Conservation (phyloP, 495 filamentous ascomycete genomes). For the Penicillium manginii region DNA sequence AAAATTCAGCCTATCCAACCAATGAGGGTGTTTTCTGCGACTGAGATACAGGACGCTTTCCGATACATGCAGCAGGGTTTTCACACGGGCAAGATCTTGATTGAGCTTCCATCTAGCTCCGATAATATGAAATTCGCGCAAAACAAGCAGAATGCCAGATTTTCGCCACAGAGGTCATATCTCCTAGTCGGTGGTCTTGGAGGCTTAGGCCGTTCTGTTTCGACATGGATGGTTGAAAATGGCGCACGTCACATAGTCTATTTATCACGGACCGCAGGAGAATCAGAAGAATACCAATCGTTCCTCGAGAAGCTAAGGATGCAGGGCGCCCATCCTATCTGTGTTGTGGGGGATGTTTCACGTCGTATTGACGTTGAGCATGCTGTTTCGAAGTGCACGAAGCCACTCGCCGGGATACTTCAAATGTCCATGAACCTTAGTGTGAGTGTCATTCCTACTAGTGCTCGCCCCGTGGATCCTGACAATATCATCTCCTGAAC, state of each 20-base stretch:
- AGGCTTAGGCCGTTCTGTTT: slow-evolving; percentile 60
- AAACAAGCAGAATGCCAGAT: background rate
- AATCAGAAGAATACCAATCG: background rate
- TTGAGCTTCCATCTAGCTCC: slow-evolving; percentile 17
- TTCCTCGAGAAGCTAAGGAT: slow-evolving; percentile 7
- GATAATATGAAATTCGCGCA: background rate
- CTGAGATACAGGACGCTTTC: slow-evolving; percentile 27
- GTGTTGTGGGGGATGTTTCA: background rate
- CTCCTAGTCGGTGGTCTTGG: slow-evolving; percentile 55
- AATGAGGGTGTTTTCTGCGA: slow-evolving; percentile 25
- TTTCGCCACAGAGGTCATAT: slow-evolving; percentile 19
- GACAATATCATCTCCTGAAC: background rate
- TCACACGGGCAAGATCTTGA: slow-evolving; percentile 53
- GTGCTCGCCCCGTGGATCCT: background rate
- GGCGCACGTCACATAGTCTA: slow-evolving; percentile 61
- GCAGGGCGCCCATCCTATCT: background rate
- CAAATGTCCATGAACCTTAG: slow-evolving; percentile 5
- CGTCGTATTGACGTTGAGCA: background rate
- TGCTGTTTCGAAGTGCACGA: background rate
- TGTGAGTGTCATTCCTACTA: background rate
- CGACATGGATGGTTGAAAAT: slow-evolving; percentile 59
- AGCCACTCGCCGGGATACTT: background rate
- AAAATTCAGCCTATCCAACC: slow-evolving; percentile 31
- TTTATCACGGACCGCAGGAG: slow-evolving; percentile 32
- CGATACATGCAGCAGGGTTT: slow-evolving; percentile 38